A percentile compares a stretch with the other conserved stretches of the same genome.
phyloP scores from a whole-genome alignment of 257 asterid species.

The Nicotiana knightiana region DNA sequence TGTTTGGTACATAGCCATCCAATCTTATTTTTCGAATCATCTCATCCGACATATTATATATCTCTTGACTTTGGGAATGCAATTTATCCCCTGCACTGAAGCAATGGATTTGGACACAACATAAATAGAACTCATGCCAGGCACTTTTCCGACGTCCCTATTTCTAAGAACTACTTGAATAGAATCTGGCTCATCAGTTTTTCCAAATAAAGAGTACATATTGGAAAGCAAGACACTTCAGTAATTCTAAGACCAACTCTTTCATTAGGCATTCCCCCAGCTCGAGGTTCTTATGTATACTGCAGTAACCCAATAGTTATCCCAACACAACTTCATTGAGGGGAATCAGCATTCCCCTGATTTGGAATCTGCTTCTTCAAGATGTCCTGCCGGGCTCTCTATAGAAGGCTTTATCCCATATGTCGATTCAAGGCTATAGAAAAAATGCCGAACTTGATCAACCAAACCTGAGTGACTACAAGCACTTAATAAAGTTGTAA shows the following conservation, averaged over 20 bases:
- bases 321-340: slow-evolving; percentile 85
- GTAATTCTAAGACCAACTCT: slow-evolving; percentile 27
- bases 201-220: slow-evolving; percentile 27
- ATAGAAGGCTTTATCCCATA: slow-evolving; percentile 51
- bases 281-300: slow-evolving; percentile 40
- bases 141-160: slow-evolving; percentile 50
- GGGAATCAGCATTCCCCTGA: slow-evolving; percentile 53
- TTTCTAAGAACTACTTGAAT: slow-evolving; percentile 15
- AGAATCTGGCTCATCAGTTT: too few relatives aligned
- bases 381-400: slow-evolving; percentile 65
- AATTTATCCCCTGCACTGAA: slow-evolving; percentile 55
- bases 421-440: slow-evolving; percentile 37
- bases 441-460: slow-evolving; percentile 50
- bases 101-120: slow-evolving; percentile 41
- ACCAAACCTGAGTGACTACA: slow-evolving; percentile 88
- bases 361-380: slow-evolving; percentile 63
- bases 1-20: slow-evolving; percentile 44
- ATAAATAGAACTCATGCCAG: slow-evolving; percentile 59
- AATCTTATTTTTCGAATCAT: slow-evolving; percentile 38
- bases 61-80: slow-evolving; percentile 32
- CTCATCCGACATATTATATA: slow-evolving; percentile 50
- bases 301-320: slow-evolving; percentile 69
- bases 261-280: slow-evolving; percentile 43
- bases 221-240: slow-evolving; percentile 49
- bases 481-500: slow-evolving; percentile 65